phyloP scores from a whole-genome alignment of 2,329 filamentous ascomycete species.

The Fusarium chaquense region DNA sequence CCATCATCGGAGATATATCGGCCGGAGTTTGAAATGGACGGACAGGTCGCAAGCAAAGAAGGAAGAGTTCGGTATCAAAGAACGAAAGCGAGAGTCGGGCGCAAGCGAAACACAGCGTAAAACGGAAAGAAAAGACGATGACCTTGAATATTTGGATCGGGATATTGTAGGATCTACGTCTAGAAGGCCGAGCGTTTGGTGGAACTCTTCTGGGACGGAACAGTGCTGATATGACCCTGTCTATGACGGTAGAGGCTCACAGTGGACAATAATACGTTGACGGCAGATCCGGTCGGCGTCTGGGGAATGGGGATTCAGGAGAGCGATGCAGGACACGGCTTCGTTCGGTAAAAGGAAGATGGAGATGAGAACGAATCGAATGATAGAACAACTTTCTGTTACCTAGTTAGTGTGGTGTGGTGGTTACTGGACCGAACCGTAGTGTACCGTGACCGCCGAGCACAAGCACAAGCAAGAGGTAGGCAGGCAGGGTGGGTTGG shows the following conservation, averaged over 20 bases:
- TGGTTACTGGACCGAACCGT: slow-evolving; percentile 23
- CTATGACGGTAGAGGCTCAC: slow-evolving; percentile 35
- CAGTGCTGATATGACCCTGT: slow-evolving; percentile 21
- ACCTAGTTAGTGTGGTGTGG: slow-evolving; percentile 16
- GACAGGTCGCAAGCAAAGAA: slow-evolving; percentile 13
- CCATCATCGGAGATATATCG: slow-evolving; percentile 50
- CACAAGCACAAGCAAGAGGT: background rate
- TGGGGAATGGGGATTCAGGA: slow-evolving; percentile 7
- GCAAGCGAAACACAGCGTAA: slow-evolving; percentile 13
- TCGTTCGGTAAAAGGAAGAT: slow-evolving; percentile 10
- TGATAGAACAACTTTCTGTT: slow-evolving; percentile 23
- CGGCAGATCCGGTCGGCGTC: slow-evolving; percentile 22
- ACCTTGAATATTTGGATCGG: slow-evolving; percentile 13
- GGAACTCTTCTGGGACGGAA: slow-evolving; percentile 25
- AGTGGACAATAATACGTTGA: slow-evolving; percentile 13
- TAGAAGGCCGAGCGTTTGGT: slow-evolving; percentile 31
- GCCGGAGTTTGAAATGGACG: slow-evolving; percentile 26
- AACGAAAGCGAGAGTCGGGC: slow-evolving; percentile 19
- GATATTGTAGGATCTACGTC: slow-evolving; percentile 36
- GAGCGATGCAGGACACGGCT: background rate
- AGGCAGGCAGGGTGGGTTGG: slow-evolving; percentile 7
- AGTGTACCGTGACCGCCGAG: slow-evolving; percentile 31
- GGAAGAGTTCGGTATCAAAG: slow-evolving; percentile 1
- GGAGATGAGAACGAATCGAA: slow-evolving; percentile 12
- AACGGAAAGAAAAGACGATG: background rate